Conservation (phyloP, 2,329 filamentous ascomycete genomes). For the Triangularia setosa region DNA sequence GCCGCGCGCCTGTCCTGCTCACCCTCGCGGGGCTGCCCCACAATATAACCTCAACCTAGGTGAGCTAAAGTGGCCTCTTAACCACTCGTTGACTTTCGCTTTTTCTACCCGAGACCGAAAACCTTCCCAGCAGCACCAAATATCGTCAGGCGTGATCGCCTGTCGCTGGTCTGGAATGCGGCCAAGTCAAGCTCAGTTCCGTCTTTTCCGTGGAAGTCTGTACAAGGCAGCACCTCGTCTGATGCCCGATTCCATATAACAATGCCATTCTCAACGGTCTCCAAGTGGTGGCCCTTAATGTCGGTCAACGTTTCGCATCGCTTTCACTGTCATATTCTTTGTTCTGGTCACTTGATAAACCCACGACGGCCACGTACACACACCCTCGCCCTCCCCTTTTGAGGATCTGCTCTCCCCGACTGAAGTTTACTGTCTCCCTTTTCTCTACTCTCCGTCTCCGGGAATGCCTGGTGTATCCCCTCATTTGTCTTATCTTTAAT, state of each 20-base stretch:
- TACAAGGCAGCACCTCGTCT: not conserved
- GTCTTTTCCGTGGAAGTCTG: not conserved
- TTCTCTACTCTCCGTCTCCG: not conserved
- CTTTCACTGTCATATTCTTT: conserved; percentile 5
- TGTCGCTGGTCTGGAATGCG: conserved; percentile 5
- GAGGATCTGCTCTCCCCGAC: conserved; percentile 4
- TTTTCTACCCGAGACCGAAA: conserved; percentile 14
- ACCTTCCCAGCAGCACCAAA: not conserved
- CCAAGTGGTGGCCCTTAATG: not conserved
- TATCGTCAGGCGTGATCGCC: not conserved
- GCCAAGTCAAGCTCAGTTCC: not conserved
- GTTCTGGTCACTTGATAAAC: conserved; percentile 1
- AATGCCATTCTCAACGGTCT: not conserved
- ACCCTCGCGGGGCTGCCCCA: conserved; percentile 10
- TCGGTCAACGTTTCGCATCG: not conserved
- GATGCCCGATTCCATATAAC: not conserved
- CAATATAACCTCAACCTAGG: conserved; percentile 17
- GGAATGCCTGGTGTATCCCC: conserved; percentile 19
- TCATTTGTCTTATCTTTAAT: conserved; percentile 1
- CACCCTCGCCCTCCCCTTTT: not conserved
- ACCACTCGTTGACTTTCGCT: conserved; percentile 17
- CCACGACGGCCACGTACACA: not conserved
- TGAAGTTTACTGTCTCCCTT: not conserved
- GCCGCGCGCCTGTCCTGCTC: conserved; percentile 22
- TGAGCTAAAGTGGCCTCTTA: conserved; percentile 15